Conservation (phyloP, 169 alveolate genomes). For the Eimeria necatrix region DNA sequence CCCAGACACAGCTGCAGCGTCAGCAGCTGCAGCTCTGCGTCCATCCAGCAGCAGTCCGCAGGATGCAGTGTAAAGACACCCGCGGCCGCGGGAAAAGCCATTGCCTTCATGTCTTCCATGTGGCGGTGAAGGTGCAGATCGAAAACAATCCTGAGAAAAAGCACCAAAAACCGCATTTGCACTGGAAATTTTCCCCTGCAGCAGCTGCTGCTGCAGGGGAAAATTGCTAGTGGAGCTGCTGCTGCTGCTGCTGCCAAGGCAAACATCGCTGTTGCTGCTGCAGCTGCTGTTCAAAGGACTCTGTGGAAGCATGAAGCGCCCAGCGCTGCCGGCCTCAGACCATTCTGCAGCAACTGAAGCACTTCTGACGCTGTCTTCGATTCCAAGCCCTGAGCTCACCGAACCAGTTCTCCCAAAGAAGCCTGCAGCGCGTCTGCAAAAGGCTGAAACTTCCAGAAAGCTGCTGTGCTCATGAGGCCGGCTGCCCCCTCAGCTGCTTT, state of each 20-base stretch:
- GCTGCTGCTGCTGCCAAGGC: no score
- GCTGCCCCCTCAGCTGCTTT: constrained; percentile 25
- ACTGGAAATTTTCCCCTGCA: no score
- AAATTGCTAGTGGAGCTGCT: no score
- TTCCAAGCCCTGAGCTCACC: neutral
- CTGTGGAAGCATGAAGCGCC: no score
- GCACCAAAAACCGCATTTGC: neutral
- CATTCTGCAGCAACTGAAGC: neutral
- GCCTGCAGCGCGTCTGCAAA: constrained; percentile 50
- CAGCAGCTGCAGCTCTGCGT: constrained; percentile 83
- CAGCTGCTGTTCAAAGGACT: no score
- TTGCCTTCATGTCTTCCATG: constrained; percentile 75
- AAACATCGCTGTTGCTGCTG: no score
- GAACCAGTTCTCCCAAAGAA: constrained; percentile 72
- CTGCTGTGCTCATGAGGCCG: neutral
- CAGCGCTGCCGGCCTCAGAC: no score
- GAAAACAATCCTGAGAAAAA: constrained; percentile 72
- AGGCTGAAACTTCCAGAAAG: constrained; percentile 69
- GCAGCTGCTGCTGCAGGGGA: no score
- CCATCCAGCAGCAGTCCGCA: constrained; percentile 85
- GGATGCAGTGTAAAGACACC: constrained; percentile 81
- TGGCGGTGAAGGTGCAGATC: constrained; percentile 81
- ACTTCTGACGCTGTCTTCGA: neutral
- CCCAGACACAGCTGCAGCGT: constrained; percentile 85
- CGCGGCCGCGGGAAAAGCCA: constrained; percentile 79